Conservation (phyloP, 257 asterid genomes). For the Solanum ahanhuiri region DNA sequence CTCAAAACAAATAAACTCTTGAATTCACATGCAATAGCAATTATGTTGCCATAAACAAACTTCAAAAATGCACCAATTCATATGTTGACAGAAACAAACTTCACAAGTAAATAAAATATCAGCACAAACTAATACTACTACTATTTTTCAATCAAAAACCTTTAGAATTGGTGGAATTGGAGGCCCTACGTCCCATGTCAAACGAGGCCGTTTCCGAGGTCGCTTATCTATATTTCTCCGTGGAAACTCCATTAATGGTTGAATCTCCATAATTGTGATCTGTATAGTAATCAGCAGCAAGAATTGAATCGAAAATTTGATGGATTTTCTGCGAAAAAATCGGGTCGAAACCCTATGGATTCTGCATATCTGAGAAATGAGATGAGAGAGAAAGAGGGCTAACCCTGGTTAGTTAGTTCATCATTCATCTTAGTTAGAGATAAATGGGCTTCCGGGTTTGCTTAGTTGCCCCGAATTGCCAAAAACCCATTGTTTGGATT, state of each 20-base stretch:
- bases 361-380: conserved; percentile 12
- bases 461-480: neutral
- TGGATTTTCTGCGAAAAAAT: neutral
- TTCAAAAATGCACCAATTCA: neutral
- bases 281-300: neutral
- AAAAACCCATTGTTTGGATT: too few species aligned
- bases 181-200: conserved; percentile 64
- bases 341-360: neutral
- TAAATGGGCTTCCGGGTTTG: neutral
- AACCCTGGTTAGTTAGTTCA: conserved; percentile 14
- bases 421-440: conserved; percentile 10
- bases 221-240: conserved; percentile 54
- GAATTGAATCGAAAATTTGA: neutral
- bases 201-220: conserved; percentile 74
- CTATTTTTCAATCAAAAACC: neutral
- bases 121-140: neutral
- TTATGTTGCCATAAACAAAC: neutral
- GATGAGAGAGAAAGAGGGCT: neutral
- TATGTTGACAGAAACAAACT: neutral
- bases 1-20: neutral
- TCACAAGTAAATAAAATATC: neutral
- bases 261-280: conserved; percentile 41
- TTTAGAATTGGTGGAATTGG: conserved; percentile 18
- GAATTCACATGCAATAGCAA: neutral
- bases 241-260: conserved; percentile 48